A percentile compares a stretch with the other conserved stretches of the same genome.
Conservation (phyloP, 108 stramenopile species). For the Schizochytrium sp. region DNA sequence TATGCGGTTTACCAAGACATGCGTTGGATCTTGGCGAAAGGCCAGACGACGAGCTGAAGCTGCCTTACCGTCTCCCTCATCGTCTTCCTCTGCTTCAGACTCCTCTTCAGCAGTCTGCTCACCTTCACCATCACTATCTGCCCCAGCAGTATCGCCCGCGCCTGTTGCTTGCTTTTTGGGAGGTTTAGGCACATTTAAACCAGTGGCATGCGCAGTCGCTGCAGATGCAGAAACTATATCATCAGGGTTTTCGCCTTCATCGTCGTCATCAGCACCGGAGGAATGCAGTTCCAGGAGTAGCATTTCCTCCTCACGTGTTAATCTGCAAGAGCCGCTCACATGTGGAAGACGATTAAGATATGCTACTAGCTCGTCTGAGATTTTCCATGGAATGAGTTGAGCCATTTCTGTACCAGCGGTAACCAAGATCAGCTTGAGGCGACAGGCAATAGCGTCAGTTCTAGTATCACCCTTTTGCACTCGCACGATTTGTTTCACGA, state of each 20-base stretch:
- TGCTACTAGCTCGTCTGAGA: conserved; percentile 37
- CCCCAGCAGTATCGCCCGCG: not conserved
- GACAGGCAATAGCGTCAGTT: conserved; percentile 57
- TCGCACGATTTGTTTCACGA: conserved; percentile 31
- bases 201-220: not conserved
- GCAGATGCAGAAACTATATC: not conserved
- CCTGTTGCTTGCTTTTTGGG: not conserved
- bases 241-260: conserved; percentile 13
- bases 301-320: conserved; percentile 89
- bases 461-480: conserved; percentile 39
- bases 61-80: conserved; percentile 42
- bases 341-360: conserved; percentile 87
- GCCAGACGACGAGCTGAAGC: not conserved
- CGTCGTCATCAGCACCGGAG: conserved; percentile 29
- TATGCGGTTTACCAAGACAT: conserved; percentile 49
- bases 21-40: conserved; percentile 17
- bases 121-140: conserved; percentile 5
- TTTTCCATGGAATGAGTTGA: conserved; percentile 50
- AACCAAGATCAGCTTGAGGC: conserved; percentile 50
- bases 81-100: not conserved
- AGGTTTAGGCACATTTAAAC: not conserved
- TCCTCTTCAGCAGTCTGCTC: not conserved
- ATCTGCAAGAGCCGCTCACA: conserved; percentile 88
- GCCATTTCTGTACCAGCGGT: conserved; percentile 58
- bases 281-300: conserved; percentile 76